Percentiles rank a stretch among this genome's conserved stretches.
Evolutionary conservation across 2,329 filamentous ascomycete genomes (phyloP).

Genomic region (Purpureocillium takamizusanense): DNA sequence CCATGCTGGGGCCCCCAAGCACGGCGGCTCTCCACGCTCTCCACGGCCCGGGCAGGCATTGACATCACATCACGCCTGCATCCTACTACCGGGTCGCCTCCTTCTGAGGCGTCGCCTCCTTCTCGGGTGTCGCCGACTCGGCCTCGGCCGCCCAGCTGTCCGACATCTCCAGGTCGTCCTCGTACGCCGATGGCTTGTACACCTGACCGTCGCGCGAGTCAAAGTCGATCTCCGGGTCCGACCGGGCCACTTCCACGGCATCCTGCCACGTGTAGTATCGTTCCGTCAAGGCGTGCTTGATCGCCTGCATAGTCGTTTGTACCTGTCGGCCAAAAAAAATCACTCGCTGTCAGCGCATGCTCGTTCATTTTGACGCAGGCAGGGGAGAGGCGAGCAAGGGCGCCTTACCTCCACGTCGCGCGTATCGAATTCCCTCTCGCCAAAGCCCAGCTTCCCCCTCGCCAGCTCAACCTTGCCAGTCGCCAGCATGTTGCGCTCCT

Average conservation of each 20-base stretch:
- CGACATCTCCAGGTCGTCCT: constrained; percentile 19
- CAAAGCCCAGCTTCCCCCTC: constrained; percentile 62
- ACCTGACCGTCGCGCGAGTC: constrained; percentile 33
- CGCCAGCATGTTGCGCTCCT: constrained; percentile 82
- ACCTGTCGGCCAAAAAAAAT: constrained; percentile 48
- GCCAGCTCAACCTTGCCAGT: constrained; percentile 64
- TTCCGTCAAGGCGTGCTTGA: constrained; percentile 80
- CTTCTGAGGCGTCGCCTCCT: constrained; percentile 2
- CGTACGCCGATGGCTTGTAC: constrained; percentile 36
- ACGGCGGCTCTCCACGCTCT: no score
- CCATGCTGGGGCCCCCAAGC: no score
- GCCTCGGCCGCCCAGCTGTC: constrained; percentile 15
- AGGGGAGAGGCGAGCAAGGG: no score
- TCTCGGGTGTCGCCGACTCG: constrained; percentile 8
- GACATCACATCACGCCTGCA: background rate
- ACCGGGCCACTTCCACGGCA: constrained; percentile 55
- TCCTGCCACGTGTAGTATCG: constrained; percentile 83
- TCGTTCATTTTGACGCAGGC: no score
- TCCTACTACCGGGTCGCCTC: no score
- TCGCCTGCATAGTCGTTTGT: constrained; percentile 65
- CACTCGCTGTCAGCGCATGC: no score
- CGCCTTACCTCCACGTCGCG: constrained; percentile 58
- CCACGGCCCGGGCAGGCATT: no score
- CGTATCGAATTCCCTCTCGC: constrained; percentile 54
- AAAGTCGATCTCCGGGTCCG: constrained; percentile 59